Evolutionary conservation across 305 asterid species (phyloP), one percentile per base, ranked within the genome.

Genomic region (Fraxinus ornus): DNA sequence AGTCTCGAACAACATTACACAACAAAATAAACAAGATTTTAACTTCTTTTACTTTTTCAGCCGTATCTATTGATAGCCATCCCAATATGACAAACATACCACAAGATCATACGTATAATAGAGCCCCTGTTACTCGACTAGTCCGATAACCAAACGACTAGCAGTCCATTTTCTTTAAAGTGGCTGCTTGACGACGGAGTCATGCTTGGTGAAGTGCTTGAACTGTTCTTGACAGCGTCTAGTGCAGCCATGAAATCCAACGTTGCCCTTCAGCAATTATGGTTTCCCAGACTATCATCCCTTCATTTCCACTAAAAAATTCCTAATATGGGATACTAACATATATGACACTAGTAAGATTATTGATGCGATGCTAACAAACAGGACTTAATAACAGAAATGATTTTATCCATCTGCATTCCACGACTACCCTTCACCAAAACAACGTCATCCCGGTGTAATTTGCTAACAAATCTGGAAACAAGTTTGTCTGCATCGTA

Each of bases 401-500:
- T 79, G 32, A 87, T 78, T n/a, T 80, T 80, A 57, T 87, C 87
- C 86, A 87, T 85, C 62, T 83, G 76, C 86, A 87, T 83, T 76
- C 80, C 76, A 35, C 83, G 86, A 64, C 85, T 86, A 12, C 89
- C 89, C 79, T 86, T 86, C 24, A 86, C 89, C 68, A 86, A 80
- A 83, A 86, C 80, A 8, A 81, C 81, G 77, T 86, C 89, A 24
- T 75, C 82, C 47, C 68, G 22, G 24, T 19, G 64, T 44, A 86
- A 47, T 22, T 75, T 2, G 26, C 15, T 36, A 37, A 36, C 74
- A n/a, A 84, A 78, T 41, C 26, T 24, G 28, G 82, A 62, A 17
- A 77, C 79, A 47, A 84, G 78, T n/a, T 41, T 44, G 12, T 73
- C 82, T 7, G 80, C 82, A 77, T 86, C 47, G 21, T 71, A 37